Percentiles rank a stretch among this genome's conserved stretches.
Evolutionary conservation across 2,329 filamentous ascomycete genomes (phyloP).

Genomic region (Aspergillus vadensis): DNA sequence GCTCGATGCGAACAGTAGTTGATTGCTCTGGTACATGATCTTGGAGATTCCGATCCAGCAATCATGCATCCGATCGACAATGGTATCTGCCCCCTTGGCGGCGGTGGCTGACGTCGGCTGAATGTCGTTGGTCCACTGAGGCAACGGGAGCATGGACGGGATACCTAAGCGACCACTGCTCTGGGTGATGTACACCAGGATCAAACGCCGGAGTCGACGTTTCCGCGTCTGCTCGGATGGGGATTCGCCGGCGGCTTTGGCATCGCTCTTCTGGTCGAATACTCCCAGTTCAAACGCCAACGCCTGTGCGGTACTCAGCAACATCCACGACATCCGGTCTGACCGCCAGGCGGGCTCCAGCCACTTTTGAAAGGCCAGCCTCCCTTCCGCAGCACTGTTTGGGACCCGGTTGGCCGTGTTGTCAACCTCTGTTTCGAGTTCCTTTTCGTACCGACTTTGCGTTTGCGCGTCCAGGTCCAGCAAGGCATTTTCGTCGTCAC

Average conservation of each 20-base stretch:
- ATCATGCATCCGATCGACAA: conserved; percentile 66
- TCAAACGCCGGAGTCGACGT: conserved; percentile 79
- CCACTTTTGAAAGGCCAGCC: conserved; percentile 85
- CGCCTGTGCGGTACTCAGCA: conserved; percentile 86
- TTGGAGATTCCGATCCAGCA: conserved; percentile 94
- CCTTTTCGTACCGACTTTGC: conserved; percentile 56
- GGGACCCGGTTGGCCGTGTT: conserved; percentile 48
- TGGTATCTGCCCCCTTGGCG: conserved; percentile 33
- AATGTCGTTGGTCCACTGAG: conserved; percentile 45
- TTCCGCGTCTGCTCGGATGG: conserved; percentile 70
- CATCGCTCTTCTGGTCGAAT: conserved; percentile 85
- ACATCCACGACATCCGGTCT: conserved; percentile 97
- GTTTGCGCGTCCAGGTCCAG: conserved; percentile 70
- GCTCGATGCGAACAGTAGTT: conserved; percentile 82
- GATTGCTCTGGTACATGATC: conserved; percentile 87
- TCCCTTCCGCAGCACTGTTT: conserved; percentile 71
- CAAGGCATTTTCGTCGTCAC: conserved; percentile 65
- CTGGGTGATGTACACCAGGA: conserved; percentile 90
- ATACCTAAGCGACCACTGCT: conserved; percentile 90
- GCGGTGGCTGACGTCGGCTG: conserved; percentile 34
- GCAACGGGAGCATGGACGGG: conserved; percentile 82
- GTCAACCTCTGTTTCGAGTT: conserved; percentile 43
- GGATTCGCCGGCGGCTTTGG: conserved; percentile 55
- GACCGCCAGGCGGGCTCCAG: conserved; percentile 93
- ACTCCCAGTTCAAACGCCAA: conserved; percentile 92